Evolutionary conservation across 768 basidiomycete species (phyloP).

Genomic region (Arthromyces matolae): DNA sequence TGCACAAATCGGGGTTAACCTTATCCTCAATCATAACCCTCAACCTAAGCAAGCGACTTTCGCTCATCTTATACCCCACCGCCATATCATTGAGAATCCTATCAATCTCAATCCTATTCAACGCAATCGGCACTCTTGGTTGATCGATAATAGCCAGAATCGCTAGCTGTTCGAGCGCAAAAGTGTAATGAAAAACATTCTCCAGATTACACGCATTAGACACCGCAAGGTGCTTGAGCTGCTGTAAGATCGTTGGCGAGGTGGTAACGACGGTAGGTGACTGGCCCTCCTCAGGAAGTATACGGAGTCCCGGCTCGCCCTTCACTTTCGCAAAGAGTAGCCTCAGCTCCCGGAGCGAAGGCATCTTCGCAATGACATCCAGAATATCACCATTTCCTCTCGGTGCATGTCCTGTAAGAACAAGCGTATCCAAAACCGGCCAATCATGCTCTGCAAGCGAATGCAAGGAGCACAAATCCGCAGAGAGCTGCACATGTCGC

Average conservation of each 20-base stretch:
- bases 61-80: constrained; percentile 8
- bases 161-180: constrained; percentile 29
- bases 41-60: constrained; percentile 24
- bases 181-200: constrained; percentile 27
- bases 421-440: constrained; percentile 34
- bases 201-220: constrained; percentile 35
- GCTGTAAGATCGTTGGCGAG: constrained; percentile 22
- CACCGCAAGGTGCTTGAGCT: constrained; percentile 32
- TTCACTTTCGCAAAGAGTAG: constrained; percentile 31
- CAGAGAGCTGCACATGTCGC: constrained; percentile 36
- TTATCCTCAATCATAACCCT: constrained; percentile 40
- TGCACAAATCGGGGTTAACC: constrained; percentile 30
- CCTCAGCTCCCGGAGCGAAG: constrained; percentile 28
- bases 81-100: constrained; percentile 30
- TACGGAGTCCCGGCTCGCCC: constrained; percentile 23
- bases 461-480: constrained; percentile 30
- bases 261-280: constrained; percentile 18
- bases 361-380: constrained; percentile 34
- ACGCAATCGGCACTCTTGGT: constrained; percentile 34
- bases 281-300: constrained; percentile 17
- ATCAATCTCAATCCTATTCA: constrained; percentile 29
- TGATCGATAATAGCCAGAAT: constrained; percentile 34
- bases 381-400: constrained; percentile 27
- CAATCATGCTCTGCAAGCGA: constrained; percentile 29
- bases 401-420: constrained; percentile 37